Percentiles rank a stretch among this genome's conserved stretches.
phyloP scores from a whole-genome alignment of 140 eudicot species.

The Stevia rebaudiana region DNA sequence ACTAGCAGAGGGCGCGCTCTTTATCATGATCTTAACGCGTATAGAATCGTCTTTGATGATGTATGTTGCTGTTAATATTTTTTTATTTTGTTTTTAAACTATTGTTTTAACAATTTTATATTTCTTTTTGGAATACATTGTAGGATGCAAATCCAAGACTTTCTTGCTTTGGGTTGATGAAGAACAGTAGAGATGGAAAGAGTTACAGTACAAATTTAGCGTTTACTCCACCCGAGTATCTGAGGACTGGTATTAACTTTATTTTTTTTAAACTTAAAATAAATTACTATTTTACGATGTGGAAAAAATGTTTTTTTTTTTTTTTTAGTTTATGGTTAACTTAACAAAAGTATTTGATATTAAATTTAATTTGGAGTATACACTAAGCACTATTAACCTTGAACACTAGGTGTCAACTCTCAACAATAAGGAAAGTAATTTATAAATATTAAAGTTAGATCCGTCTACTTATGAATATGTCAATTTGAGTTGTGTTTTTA shows the following conservation, averaged over 20 bases:
- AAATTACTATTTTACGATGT: neutral
- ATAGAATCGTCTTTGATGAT: conserved; percentile 81
- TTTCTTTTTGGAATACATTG: neutral
- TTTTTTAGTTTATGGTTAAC: neutral
- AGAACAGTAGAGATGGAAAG: conserved; percentile 94
- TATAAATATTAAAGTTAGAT: neutral
- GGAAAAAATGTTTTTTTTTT: neutral
- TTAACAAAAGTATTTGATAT: neutral
- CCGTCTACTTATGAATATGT: neutral
- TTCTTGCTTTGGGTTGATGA: conserved; percentile 97
- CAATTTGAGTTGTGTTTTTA: neutral
- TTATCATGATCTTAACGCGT: conserved; percentile 94
- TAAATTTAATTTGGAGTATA: neutral
- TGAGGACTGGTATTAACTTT: conserved; percentile 71
- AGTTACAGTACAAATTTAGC: conserved; percentile 97
- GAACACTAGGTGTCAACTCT: neutral
- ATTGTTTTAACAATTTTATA: neutral
- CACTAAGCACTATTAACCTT: neutral
- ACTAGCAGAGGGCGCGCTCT: conserved; percentile 83
- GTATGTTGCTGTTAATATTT: conserved; percentile 25
- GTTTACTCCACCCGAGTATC: conserved; percentile 95
- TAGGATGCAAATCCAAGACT: conserved; percentile 91
- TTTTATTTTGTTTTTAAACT: neutral
- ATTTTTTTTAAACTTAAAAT: neutral
- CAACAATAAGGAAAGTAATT: neutral